Evolutionary conservation across 805 yeast species (phyloP), one percentile per base, ranked within the genome.

Genomic region (Teunomyces lycoperdinae): DNA sequence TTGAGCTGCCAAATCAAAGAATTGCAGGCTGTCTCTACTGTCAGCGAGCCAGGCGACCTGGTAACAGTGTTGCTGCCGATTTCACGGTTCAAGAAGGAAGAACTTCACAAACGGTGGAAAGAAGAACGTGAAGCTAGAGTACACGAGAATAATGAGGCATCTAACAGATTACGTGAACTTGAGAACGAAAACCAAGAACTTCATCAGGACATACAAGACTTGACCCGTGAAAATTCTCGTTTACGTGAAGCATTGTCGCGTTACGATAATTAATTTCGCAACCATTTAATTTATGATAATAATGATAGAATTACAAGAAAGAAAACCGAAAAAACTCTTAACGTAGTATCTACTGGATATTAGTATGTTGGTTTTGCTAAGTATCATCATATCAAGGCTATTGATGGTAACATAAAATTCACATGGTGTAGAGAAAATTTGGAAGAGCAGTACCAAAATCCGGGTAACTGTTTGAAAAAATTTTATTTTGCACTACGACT

Each of bases 51-150:
- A n/a, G 20, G 27, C n/a, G 44, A 42, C 5, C 13, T 20, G 11
- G 35, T 10, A 6, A 20, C 35, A n/a, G 44, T 17, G 9, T 38
- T 38, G 27, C 41, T 38, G 41, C 41, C 41, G 13, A 38, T 38
- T 13, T 38, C 41, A 29, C 41, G 41, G 10, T 26, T 41, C 34
- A 30, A 32, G 30, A 42, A 42, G n/a, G 83, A 80, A 20, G 89
- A 84, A 53, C 61, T 87, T 38, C 79, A 80, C 35, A 79, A 72
- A 51, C 73, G 84, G 56, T 84, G 88, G 85, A 81, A 83, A 56
- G 73, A 82, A 5, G 91, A 87, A 52, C 70, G 89, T 50, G 94
- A 86, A 61, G 78, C 86, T 14, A 66, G 90, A 28, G 78, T 78
- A 16, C 71, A 81, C 47, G 91, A 86, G 54, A 73, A 74, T 45